Base-by-base conservation (phyloP, 768 basidiomycete species). In the Tricholoma flavovirens region DNA sequence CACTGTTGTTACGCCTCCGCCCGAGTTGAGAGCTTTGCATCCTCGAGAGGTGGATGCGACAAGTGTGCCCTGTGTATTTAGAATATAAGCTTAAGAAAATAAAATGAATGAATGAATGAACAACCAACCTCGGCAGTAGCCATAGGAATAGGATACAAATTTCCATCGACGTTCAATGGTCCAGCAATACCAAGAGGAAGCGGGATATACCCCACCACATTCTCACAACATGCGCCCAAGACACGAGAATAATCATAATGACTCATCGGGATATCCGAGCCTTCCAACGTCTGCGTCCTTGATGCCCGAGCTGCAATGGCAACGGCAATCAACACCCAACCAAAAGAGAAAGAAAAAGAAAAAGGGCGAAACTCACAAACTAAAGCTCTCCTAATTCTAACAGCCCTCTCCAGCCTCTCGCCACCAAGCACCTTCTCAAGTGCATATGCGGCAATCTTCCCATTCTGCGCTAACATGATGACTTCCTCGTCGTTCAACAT, bases 21-120 rank as follows among this genome's bases (percentile, higher is more conserved):
- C 91, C 1, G 93, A 85, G 68, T 99, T 98, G 63, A 98, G 85
- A 0, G 97, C 97, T 72, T 98, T 99, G 76, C 93, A 97, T 6
- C 96, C 97, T 59, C 97, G 87, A 0, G 96, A 98, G 0, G 96
- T 90, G 5, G 96, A 98, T 0, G 97, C 97, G 58, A 98, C 95
- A 54, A 99, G 84, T 0, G 97, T 98, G 57, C 97, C 97, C 46
- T 49, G 26, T 1, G 8, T 17, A 10, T 14, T 29, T n/a, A 2
- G n/a, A n/a, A n/a, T n/a, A 15, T n/a, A 5, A 14, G 4, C 4
- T 5, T 15, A 26, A n/a, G n/a, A n/a, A n/a, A 6, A 15, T 11
- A 24, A 11, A 21, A 6, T 1, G 5, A n/a, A 48, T 15, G 29
- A 48, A n/a, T 17, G 1, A 45, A 6, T 14, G 14, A 15, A 15